Evolutionary conservation across 2,329 filamentous ascomycete species (phyloP).

Genomic region (Ramularia collo-cygni): DNA sequence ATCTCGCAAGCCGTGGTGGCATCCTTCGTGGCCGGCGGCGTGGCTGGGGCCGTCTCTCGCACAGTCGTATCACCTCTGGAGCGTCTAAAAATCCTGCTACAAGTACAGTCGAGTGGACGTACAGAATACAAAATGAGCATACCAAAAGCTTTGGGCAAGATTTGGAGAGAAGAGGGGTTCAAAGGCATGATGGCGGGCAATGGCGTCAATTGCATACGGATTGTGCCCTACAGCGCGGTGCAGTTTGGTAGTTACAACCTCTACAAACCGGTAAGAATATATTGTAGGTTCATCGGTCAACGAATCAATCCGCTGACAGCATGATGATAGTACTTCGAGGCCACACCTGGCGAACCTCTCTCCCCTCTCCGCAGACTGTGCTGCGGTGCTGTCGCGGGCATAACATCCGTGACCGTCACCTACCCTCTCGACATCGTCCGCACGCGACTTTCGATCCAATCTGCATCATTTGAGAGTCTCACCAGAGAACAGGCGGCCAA

Average conservation of each 20-base stretch:
- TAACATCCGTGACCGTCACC: slow-evolving; percentile 90
- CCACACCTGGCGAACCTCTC: slow-evolving; percentile 65
- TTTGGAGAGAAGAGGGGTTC: slow-evolving; percentile 97
- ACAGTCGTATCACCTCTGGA: slow-evolving; percentile 96
- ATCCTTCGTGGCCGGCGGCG: slow-evolving; percentile 87
- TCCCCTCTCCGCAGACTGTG: slow-evolving; percentile 66
- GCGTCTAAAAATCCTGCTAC: slow-evolving; percentile 94
- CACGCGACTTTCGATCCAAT: slow-evolving; percentile 90
- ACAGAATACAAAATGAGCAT: slow-evolving; percentile 93
- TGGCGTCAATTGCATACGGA: slow-evolving; percentile 95
- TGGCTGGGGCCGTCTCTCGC: slow-evolving; percentile 92
- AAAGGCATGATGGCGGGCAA: slow-evolving; percentile 96
- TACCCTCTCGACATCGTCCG: slow-evolving; percentile 97
- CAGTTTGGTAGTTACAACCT: slow-evolving; percentile 98
- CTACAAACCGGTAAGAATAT: slow-evolving; percentile 71
- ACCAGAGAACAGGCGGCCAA: slow-evolving; percentile 47
- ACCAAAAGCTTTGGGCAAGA: slow-evolving; percentile 80
- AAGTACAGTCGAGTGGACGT: slow-evolving; percentile 83
- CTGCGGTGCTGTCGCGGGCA: slow-evolving; percentile 87
- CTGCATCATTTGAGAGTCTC: slow-evolving; percentile 83
- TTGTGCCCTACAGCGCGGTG: slow-evolving; percentile 95
- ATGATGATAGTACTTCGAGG: slow-evolving; percentile 60
- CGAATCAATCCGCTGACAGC: slow-evolving; percentile 3
- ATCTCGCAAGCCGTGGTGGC: slow-evolving; percentile 80
- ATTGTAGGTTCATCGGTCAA: too few relatives aligned